phyloP scores from a whole-genome alignment of 169 alveolate genomes.

The Plasmodium inui region DNA sequence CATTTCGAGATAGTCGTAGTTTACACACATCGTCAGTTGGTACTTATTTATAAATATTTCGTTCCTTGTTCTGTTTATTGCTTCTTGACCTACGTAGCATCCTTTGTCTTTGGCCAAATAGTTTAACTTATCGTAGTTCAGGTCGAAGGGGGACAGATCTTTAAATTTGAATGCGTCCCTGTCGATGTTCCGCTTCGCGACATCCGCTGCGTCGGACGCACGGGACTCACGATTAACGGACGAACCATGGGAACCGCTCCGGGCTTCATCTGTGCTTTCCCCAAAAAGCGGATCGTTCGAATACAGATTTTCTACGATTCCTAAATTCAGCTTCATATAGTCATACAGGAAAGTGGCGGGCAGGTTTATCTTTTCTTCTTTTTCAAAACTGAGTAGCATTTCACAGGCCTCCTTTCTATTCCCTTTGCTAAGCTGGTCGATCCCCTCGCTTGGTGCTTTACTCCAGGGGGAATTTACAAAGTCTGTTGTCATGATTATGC shows the following conservation, averaged over 20 bases:
- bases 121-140: slow-evolving; percentile 76
- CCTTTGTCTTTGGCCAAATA: slow-evolving; percentile 81
- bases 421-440: neutral
- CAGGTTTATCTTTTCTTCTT: slow-evolving; percentile 34
- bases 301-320: slow-evolving; percentile 59
- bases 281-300: slow-evolving; percentile 1
- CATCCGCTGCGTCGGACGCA: neutral
- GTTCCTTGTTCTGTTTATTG: slow-evolving; percentile 79
- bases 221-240: neutral
- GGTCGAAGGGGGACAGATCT: slow-evolving; percentile 79
- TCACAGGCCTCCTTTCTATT: slow-evolving; percentile 1
- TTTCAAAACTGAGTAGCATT: slow-evolving; percentile 23
- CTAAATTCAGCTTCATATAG: slow-evolving; percentile 57
- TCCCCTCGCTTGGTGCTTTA: neutral
- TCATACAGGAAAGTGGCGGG: slow-evolving; percentile 18
- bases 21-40: slow-evolving; percentile 65
- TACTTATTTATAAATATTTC: slow-evolving; percentile 79
- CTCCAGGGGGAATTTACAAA: neutral
- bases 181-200: neutral
- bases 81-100: slow-evolving; percentile 86
- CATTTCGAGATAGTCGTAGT: slow-evolving; percentile 62
- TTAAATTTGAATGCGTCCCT: slow-evolving; percentile 36
- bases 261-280: neutral
- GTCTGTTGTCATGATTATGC: neutral
- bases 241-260: neutral